Percentiles rank a stretch among this genome's conserved stretches.
These are phyloP conservation scores for Pyrenula aspistea DNA, from an alignment of 495 filamentous ascomycete genomes.

Conservation along the genomic window DNA sequence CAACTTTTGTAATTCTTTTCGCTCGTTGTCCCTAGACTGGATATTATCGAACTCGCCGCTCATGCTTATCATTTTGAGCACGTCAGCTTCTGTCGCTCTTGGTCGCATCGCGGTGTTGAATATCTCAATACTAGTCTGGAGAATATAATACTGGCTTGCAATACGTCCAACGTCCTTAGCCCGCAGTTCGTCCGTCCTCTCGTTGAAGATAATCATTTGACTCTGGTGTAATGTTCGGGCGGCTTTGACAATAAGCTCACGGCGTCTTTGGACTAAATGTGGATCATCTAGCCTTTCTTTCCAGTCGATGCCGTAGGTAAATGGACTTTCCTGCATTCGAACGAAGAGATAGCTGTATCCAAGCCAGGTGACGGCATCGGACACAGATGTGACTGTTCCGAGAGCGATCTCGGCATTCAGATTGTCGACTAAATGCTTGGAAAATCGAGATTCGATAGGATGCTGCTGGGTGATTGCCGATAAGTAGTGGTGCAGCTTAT, in stretches of 20 bases:
- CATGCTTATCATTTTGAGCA: slow-evolving; percentile 88
- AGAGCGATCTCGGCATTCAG: slow-evolving; percentile 90
- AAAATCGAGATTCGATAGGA: slow-evolving; percentile 92
- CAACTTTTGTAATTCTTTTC: slow-evolving; percentile 59
- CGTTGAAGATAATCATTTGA: slow-evolving; percentile 99
- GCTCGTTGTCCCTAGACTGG: slow-evolving; percentile 77
- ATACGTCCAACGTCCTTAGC: slow-evolving; percentile 93
- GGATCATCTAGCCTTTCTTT: slow-evolving; percentile 82
- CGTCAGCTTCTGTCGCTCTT: slow-evolving; percentile 71
- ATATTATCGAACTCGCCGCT: slow-evolving; percentile 97
- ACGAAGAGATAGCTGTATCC: slow-evolving; percentile 97
- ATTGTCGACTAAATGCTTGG: slow-evolving; percentile 84
- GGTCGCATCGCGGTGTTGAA: slow-evolving; percentile 90
- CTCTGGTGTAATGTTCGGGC: slow-evolving; percentile 74
- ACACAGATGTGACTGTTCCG: slow-evolving; percentile 89
- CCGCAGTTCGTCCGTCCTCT: slow-evolving; percentile 76
- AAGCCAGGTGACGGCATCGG: slow-evolving; percentile 90
- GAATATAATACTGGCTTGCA: slow-evolving; percentile 92
- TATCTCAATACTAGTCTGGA: slow-evolving; percentile 83
- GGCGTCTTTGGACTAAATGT: slow-evolving; percentile 64
- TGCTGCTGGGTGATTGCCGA: slow-evolving; percentile 88
- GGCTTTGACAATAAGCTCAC: slow-evolving; percentile 76
- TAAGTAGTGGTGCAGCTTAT: slow-evolving; percentile 87
- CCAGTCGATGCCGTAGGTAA: slow-evolving; percentile 93
- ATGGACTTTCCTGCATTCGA: slow-evolving; percentile 83